Evolutionary conservation across 2,329 filamentous ascomycete species (phyloP).

Genomic region (Talaromyces sp.): DNA sequence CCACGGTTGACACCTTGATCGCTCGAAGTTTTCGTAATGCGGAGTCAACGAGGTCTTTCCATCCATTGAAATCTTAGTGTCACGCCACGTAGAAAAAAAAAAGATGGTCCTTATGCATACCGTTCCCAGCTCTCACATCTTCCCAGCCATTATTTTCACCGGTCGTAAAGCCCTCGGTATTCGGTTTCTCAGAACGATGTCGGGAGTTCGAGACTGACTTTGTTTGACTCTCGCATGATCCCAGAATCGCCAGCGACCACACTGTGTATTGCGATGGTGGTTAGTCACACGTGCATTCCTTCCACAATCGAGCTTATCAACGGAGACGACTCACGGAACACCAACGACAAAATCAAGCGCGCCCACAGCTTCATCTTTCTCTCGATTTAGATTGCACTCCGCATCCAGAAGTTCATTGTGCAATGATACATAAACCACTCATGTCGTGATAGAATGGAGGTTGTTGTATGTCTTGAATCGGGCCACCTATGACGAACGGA

Average conservation of each 20-base stretch:
- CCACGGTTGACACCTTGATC: conserved; percentile 25
- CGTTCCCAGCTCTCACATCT: conserved; percentile 26
- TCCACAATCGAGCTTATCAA: conserved; percentile 2
- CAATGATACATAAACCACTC: neutral
- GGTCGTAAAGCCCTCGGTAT: conserved; percentile 24
- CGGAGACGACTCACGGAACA: conserved; percentile 31
- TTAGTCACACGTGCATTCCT: neutral
- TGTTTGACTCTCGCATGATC: conserved; percentile 23
- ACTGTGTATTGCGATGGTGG: conserved; percentile 24
- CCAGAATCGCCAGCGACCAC: conserved; percentile 31
- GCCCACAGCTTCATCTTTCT: conserved; percentile 36
- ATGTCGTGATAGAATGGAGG: neutral
- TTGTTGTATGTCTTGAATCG: neutral
- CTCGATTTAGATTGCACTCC: conserved; percentile 11
- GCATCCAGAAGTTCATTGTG: conserved; percentile 15
- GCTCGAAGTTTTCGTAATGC: conserved; percentile 32
- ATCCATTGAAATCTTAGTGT: neutral
- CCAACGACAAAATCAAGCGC: conserved; percentile 32
- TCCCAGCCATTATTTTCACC: conserved; percentile 20
- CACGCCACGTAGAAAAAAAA: neutral
- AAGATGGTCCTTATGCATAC: conserved; percentile 25
- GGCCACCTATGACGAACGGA: conserved; percentile 19
- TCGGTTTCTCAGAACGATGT: conserved; percentile 21
- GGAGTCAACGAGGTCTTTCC: conserved; percentile 32
- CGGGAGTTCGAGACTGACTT: conserved; percentile 22